phyloP scores from a whole-genome alignment of 805 yeast genomes.

The Yarrowia porcina region DNA sequence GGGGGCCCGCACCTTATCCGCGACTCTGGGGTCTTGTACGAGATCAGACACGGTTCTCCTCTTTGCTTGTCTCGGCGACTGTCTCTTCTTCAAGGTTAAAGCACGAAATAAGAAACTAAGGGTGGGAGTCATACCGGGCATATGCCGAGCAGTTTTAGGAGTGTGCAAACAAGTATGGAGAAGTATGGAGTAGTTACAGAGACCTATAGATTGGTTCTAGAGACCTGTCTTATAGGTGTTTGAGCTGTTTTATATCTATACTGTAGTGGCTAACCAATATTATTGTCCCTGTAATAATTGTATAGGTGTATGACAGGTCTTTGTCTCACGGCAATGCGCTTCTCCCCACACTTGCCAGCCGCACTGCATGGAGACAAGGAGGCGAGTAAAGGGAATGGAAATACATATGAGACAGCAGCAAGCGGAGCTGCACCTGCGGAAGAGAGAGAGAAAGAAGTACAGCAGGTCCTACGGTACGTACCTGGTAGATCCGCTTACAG shows the following conservation, averaged over 20 bases:
- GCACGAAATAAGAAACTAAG: background rate
- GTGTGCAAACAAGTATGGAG: too few species aligned
- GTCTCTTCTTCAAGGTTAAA: background rate
- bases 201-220: too few species aligned
- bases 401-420: background rate
- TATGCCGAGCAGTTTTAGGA: too few species aligned
- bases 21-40: background rate
- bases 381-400: background rate
- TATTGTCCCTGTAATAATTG: too few species aligned
- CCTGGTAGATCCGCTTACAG: too few species aligned
- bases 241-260: too few species aligned
- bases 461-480: too few species aligned
- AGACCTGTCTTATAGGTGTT: too few species aligned
- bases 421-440: background rate
- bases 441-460: too few species aligned
- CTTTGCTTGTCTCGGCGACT: background rate
- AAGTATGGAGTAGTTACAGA: background rate
- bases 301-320: too few species aligned
- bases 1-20: background rate
- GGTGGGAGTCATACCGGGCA: background rate
- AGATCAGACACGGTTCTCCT: background rate
- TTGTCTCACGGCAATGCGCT: background rate
- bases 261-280: too few species aligned
- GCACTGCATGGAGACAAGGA: background rate
- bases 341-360: conserved; percentile 18